These are phyloP conservation scores for Cyberlindnera japonica DNA, from an alignment of 805 yeast species.

Conservation along the genomic window DNA sequence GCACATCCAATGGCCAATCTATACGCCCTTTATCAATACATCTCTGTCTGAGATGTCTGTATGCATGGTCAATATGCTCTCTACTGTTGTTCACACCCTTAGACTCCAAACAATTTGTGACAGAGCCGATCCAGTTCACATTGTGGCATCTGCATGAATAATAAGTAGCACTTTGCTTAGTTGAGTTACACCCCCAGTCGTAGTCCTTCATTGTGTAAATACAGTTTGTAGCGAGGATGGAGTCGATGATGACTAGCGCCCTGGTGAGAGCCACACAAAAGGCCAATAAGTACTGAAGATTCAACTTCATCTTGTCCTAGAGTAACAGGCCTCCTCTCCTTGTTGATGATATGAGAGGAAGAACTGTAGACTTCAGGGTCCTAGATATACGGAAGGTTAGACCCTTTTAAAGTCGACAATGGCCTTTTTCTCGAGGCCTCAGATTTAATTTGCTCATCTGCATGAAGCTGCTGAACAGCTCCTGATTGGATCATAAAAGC, in stretches of 20 bases:
- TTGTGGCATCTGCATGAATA: slow-evolving; percentile 41
- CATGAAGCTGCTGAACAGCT: slow-evolving; percentile 2
- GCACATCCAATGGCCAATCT: slow-evolving; percentile 32
- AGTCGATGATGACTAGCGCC: slow-evolving; percentile 30
- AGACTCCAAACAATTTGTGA: slow-evolving; percentile 38
- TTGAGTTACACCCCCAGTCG: slow-evolving; percentile 42
- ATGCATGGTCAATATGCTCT: slow-evolving; percentile 35
- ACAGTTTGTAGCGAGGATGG: slow-evolving; percentile 39
- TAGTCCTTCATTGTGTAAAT: slow-evolving; percentile 35
- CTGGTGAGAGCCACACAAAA: slow-evolving; percentile 5
- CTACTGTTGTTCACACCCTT: slow-evolving; percentile 28
- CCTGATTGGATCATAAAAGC: neutral
- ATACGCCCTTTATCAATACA: slow-evolving; percentile 34
- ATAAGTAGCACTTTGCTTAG: slow-evolving; percentile 31
- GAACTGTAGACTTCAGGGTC: too few species aligned
- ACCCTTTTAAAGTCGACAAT: too few species aligned
- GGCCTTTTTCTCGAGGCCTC: neutral
- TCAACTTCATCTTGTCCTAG: too few species aligned
- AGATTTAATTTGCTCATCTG: slow-evolving; percentile 19
- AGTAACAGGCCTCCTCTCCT: neutral
- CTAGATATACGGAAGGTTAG: too few species aligned
- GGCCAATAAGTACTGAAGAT: too few species aligned
- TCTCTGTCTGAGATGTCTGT: slow-evolving; percentile 34
- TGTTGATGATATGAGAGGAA: neutral
- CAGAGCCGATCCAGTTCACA: slow-evolving; percentile 41